These are phyloP conservation scores for Venturia pyrina DNA, from an alignment of 2,329 filamentous ascomycete genomes.

Conservation along the genomic window DNA sequence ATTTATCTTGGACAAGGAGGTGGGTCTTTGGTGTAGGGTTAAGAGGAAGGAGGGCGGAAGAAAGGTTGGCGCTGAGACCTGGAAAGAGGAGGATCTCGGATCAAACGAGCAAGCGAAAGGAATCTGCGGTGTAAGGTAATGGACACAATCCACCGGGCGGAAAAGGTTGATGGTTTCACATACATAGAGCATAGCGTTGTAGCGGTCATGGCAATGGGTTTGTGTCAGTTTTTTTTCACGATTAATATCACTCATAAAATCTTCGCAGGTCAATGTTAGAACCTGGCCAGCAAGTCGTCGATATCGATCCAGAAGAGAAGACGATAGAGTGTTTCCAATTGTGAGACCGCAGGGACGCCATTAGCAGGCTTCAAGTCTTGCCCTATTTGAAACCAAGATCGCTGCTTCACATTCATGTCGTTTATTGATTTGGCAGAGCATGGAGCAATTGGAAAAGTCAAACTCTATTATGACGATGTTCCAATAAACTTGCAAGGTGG, in stretches of 20 bases:
- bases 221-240: too few relatives aligned
- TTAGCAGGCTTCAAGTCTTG: too few relatives aligned
- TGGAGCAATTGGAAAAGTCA: background rate
- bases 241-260: too few relatives aligned
- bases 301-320: too few relatives aligned
- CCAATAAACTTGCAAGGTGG: background rate
- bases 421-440: background rate
- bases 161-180: background rate
- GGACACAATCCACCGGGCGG: background rate
- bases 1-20: constrained; percentile 82
- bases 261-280: too few relatives aligned
- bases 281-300: too few relatives aligned
- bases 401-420: background rate
- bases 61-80: constrained; percentile 39
- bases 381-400: background rate
- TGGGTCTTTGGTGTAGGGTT: constrained; percentile 84
- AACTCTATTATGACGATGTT: background rate
- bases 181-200: background rate
- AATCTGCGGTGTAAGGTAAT: constrained; percentile 27
- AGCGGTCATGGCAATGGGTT: background rate
- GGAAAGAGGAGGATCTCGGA: constrained; percentile 40
- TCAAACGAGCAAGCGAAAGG: constrained; percentile 38
- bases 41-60: constrained; percentile 75
- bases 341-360: too few relatives aligned
- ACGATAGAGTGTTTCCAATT: too few relatives aligned